Percentiles rank a stretch among this genome's conserved stretches.
Conservation (phyloP, 1,139 yeast genomes). For the Pichia inconspicua region DNA sequence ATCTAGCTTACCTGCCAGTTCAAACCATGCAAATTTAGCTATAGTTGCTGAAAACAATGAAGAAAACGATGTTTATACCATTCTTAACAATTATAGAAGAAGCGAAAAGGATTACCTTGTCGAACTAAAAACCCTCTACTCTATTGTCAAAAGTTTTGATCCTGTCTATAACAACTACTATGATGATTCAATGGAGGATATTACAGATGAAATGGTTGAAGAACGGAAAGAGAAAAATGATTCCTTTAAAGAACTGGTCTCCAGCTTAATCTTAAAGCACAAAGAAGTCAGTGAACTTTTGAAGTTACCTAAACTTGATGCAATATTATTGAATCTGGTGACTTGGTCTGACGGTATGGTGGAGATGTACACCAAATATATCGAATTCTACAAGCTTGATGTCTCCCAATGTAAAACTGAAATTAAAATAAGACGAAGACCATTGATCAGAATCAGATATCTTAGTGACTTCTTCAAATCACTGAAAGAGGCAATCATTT, state of each 20-base stretch:
- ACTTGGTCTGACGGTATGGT: conserved; percentile 19
- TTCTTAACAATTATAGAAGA: conserved; percentile 6
- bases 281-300: conserved; percentile 11
- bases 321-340: conserved; percentile 13
- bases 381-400: conserved; percentile 27
- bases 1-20: conserved; percentile 7
- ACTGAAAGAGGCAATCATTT: conserved; percentile 27
- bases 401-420: conserved; percentile 30
- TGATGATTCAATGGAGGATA: conserved; percentile 23
- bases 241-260: conserved; percentile 13
- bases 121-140: conserved; percentile 18
- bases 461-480: conserved; percentile 24
- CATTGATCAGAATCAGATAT: conserved; percentile 33
- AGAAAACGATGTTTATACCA: not conserved
- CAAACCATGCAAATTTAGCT: not conserved
- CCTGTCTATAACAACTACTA: conserved; percentile 23
- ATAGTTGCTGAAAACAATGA: not conserved
- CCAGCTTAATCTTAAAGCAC: conserved; percentile 16
- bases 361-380: conserved; percentile 24
- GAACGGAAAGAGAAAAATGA: conserved; percentile 17
- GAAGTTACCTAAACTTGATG: conserved; percentile 10
- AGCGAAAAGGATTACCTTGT: conserved; percentile 17
- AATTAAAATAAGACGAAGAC: conserved; percentile 32
- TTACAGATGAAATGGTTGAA: conserved; percentile 18
- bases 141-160: conserved; percentile 20